Base-by-base conservation (phyloP, 352 stramenopile genomes). In the Phytophthora pistaciae region DNA sequence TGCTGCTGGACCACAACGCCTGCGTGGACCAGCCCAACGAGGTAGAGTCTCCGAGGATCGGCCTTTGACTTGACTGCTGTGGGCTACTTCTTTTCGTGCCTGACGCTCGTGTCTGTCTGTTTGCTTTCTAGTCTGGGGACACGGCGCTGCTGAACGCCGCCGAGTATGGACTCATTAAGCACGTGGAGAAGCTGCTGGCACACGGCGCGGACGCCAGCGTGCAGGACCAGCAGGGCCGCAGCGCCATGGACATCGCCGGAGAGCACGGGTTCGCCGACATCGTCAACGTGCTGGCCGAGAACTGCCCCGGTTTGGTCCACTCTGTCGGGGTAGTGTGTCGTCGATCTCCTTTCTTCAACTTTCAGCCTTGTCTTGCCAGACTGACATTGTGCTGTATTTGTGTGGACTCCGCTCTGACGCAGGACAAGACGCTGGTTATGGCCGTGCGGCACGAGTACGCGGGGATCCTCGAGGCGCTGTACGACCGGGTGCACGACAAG, bases 261-360 rank as follows among this genome's bases (percentile, higher is more conserved):
- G 71, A 83, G 23, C 68, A 80, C 53, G 78, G 81, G n/a, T 85
- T 82, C 68, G 65, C 54, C 5, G 74, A 85, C 52, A 68, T 88
- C 16, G 61, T 80, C 5, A 61, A 78, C 50, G 62, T 72, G 33
- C 68, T 86, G n/a, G 23, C 78, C 9, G 56, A 70, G 6, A 70
- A 56, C 21, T 66, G 29, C 2, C 60, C 67, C 0, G 40, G 44
- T 40, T 65, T 74, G 53, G 62, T 74, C 23, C 52, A 49, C 23
- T 60, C 59, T 70, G 67, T 44, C 48, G 67, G 67, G 56, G 66
- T 73, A 73, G 23, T 5, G 36, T 16, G 21, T 52, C 33, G 52
- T 68, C 27, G 11, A 23, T 55, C 31, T 63, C 20, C 23, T 48
- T 71, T 50, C 27, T 56, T 3, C 29, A 33, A 33, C 27, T n/a